Base-by-base conservation (phyloP, 139 green algal genomes). In the Pseudopediastrum boryanum region DNA sequence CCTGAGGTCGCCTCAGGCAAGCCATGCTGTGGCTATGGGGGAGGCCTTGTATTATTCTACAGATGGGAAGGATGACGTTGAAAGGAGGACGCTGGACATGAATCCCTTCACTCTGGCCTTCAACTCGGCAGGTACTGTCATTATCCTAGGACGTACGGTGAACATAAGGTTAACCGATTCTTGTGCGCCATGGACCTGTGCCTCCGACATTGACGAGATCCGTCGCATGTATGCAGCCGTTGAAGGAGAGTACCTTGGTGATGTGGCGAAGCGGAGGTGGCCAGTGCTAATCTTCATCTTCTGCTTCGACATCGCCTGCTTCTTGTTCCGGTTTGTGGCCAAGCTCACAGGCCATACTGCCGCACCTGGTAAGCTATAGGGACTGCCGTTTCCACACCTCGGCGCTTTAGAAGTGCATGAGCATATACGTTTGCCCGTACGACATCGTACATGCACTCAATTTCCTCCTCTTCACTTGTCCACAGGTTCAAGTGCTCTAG, bases 221-320 rank as follows among this genome's bases (percentile, higher is more conserved):
- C n/a, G n/a, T n/a, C n/a, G n/a, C n/a, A n/a, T n/a, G n/a, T n/a
- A n/a, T 41, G 68, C 85, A 90, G 87, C 10, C n/a, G 64, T 85
- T 43, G 89, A 94, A 75, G 79, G 61, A 3, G 58, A 91, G 54
- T 94, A 86, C 44, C 42, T 91, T 54, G 71, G 71, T 0, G 80
- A 87, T n/a, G 80, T 89, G 8, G 88, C 90, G 0, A 82, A 74
- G 25, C 67, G 73, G 31, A 58, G 92, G 1, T 87, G 85, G 83
- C 90, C 87, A 0, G 84, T 95, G 35, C 84, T 95, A 6, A 51
- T 92, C 1, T 85, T 85, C 31, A 83, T 94, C 27, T 89, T 90
- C 52, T 76, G n/a, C 62, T 96, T 96, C 63, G 92, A 95, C 72
- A 27, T 89, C 9, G 56, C 67, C 25, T 87, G 81, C 71, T 90